These are phyloP conservation scores for Xanthoconium purpureum DNA, from an alignment of 768 basidiomycete genomes.

Conservation along the genomic window DNA sequence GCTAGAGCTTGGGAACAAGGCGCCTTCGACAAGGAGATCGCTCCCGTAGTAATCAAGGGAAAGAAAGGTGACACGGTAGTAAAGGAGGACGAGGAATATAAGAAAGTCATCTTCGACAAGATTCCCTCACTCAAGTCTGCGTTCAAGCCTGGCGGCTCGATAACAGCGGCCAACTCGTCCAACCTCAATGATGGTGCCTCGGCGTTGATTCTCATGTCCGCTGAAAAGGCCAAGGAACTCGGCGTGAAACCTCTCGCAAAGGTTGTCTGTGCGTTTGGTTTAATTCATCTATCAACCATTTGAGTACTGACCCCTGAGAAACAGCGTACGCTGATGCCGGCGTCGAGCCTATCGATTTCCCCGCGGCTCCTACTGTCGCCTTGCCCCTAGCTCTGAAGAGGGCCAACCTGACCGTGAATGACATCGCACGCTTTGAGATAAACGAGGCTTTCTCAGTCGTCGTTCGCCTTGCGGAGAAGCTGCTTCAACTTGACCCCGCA, in stretches of 20 bases:
- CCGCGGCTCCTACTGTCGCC: slow-evolving; percentile 88
- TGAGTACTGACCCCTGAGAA: slow-evolving; percentile 3
- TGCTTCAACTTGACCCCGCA: slow-evolving; percentile 75
- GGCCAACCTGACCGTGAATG: slow-evolving; percentile 76
- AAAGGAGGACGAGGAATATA: slow-evolving; percentile 97
- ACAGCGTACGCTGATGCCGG: slow-evolving; percentile 96
- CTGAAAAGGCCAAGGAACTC: slow-evolving; percentile 87
- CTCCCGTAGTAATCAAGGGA: slow-evolving; percentile 85
- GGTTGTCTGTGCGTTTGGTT: slow-evolving; percentile 71
- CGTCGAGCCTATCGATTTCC: slow-evolving; percentile 96
- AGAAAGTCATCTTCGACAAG: slow-evolving; percentile 93
- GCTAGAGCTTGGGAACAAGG: slow-evolving; percentile 88
- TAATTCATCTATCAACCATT: neutral
- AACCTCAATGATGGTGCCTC: slow-evolving; percentile 95
- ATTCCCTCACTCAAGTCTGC: slow-evolving; percentile 83
- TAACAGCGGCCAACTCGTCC: slow-evolving; percentile 97
- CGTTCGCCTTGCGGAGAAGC: slow-evolving; percentile 85
- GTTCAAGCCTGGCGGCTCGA: slow-evolving; percentile 84
- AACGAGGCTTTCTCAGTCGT: slow-evolving; percentile 99
- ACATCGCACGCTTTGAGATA: slow-evolving; percentile 91
- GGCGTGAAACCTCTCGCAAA: slow-evolving; percentile 92
- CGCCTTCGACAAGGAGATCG: slow-evolving; percentile 82
- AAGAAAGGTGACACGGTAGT: slow-evolving; percentile 92
- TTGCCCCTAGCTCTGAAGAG: slow-evolving; percentile 84
- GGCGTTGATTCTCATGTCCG: slow-evolving; percentile 91